Conservation (phyloP, 441 rosid species). For the Flueggea neowawraea region DNA sequence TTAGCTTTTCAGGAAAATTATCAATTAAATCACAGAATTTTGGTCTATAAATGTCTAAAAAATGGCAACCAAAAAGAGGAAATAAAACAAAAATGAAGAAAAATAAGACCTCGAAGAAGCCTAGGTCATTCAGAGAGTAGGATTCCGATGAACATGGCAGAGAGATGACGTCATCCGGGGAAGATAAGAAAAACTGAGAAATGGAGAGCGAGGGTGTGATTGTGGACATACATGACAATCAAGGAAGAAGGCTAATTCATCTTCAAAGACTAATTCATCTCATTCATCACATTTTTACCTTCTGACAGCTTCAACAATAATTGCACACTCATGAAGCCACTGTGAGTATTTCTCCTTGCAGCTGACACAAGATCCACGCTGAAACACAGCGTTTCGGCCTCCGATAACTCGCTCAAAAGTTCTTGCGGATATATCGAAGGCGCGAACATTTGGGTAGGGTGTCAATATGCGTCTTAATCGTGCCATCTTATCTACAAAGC, state of each 20-base stretch:
- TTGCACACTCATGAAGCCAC: constrained; percentile 62
- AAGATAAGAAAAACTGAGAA: constrained; percentile 25
- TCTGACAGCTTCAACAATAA: constrained; percentile 61
- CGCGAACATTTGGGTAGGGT: no score
- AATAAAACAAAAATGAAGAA: constrained; percentile 1
- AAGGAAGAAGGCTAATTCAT: no score
- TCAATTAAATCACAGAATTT: neutral
- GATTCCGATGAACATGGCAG: constrained; percentile 16
- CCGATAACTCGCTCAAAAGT: constrained; percentile 66
- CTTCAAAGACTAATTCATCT: no score
- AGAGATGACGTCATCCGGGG: constrained; percentile 22
- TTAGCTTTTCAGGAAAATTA: neutral
- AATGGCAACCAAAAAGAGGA: constrained; percentile 10
- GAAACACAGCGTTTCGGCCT: constrained; percentile 37
- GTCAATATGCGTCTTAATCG: no score
- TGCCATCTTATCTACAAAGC: no score
- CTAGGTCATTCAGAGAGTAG: constrained; percentile 7
- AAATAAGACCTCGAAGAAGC: constrained; percentile 17
- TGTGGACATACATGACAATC: constrained; percentile 18
- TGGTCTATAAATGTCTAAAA: no score
- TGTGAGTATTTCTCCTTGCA: constrained; percentile 51
- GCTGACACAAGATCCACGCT: constrained; percentile 71
- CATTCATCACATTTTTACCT: constrained; percentile 37
- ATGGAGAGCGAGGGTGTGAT: constrained; percentile 19
- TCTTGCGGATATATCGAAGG: constrained; percentile 34